A percentile compares a stretch with the other conserved stretches of the same genome.
Evolutionary conservation across 1,284 basidiomycete genomes (phyloP).

Genomic region (Ceratobasidium sp.): DNA sequence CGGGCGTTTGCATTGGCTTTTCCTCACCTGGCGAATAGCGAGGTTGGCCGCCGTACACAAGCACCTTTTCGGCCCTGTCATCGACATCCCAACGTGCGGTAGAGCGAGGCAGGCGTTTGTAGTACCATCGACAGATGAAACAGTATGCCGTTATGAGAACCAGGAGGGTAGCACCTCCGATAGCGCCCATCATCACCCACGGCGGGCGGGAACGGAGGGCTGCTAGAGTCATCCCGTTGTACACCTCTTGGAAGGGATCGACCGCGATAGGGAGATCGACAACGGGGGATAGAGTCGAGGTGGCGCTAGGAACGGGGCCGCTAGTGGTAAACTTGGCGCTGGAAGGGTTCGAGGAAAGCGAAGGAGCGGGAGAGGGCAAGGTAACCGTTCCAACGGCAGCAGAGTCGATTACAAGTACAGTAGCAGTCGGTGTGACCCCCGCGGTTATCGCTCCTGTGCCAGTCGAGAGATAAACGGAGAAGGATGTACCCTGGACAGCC

Average conservation of each 20-base stretch:
- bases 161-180: slow-evolving; percentile 27
- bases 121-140: slow-evolving; percentile 45
- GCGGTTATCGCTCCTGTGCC: slow-evolving; percentile 5
- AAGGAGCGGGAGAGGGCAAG: slow-evolving; percentile 1
- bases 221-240: slow-evolving; percentile 27
- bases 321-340: background rate
- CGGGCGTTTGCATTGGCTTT: slow-evolving; percentile 10
- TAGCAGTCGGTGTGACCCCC: slow-evolving; percentile 22
- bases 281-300: background rate
- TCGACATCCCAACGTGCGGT: slow-evolving; percentile 42
- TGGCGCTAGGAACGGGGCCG: background rate
- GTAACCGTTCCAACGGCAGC: slow-evolving; percentile 3
- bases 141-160: slow-evolving; percentile 39
- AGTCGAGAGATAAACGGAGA: slow-evolving; percentile 6
- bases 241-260: slow-evolving; percentile 32
- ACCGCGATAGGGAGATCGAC: background rate
- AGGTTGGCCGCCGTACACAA: slow-evolving; percentile 32
- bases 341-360: background rate
- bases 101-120: slow-evolving; percentile 41
- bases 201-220: slow-evolving; percentile 22
- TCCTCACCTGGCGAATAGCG: slow-evolving; percentile 23
- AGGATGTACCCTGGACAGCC: background rate
- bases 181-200: slow-evolving; percentile 14
- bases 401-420: slow-evolving; percentile 22
- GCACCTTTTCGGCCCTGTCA: slow-evolving; percentile 22